phyloP scores from a whole-genome alignment of 345 rosid genomes.

The Pugionium dolabratum region DNA sequence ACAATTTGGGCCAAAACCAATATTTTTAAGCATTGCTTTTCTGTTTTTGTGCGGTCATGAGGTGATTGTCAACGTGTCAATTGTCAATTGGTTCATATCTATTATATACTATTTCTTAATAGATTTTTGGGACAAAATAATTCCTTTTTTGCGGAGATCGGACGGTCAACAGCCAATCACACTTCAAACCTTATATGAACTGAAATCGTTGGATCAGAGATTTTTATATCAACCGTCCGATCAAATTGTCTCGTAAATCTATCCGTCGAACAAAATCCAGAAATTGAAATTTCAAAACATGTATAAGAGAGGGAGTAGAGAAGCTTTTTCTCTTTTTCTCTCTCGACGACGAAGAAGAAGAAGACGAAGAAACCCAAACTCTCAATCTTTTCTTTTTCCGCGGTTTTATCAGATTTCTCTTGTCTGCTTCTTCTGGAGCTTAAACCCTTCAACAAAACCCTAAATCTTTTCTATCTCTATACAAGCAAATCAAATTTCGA shows the following conservation, averaged over 20 bases:
- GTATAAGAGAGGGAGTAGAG: slow-evolving; percentile 72
- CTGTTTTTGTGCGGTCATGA: slow-evolving; percentile 14
- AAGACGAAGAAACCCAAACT: slow-evolving; percentile 25
- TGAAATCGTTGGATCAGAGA: slow-evolving; percentile 50
- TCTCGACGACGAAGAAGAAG: slow-evolving; percentile 38
- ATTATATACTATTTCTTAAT: not conserved
- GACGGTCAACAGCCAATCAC: slow-evolving; percentile 41
- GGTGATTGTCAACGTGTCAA: slow-evolving; percentile 38
- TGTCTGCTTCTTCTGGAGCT: slow-evolving; percentile 17
- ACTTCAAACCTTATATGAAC: slow-evolving; percentile 50
- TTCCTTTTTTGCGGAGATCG: slow-evolving; percentile 35
- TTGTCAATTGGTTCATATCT: not conserved
- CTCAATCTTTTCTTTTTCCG: slow-evolving; percentile 22
- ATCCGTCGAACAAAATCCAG: slow-evolving; percentile 58
- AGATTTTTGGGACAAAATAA: not conserved
- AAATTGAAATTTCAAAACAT: slow-evolving; percentile 88
- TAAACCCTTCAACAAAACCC: slow-evolving; percentile 26
- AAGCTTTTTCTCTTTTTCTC: slow-evolving; percentile 25
- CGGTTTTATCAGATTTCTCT: slow-evolving; percentile 1
- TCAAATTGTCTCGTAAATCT: slow-evolving; percentile 44
- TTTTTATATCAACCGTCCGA: slow-evolving; percentile 49
- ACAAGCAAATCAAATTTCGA: slow-evolving; percentile 18
- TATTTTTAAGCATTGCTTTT: not conserved
- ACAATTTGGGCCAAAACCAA: not conserved
- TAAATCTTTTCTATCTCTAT: slow-evolving; percentile 19